Evolutionary conservation across 805 yeast species (phyloP).

Genomic region (Ogataea kodamae): DNA sequence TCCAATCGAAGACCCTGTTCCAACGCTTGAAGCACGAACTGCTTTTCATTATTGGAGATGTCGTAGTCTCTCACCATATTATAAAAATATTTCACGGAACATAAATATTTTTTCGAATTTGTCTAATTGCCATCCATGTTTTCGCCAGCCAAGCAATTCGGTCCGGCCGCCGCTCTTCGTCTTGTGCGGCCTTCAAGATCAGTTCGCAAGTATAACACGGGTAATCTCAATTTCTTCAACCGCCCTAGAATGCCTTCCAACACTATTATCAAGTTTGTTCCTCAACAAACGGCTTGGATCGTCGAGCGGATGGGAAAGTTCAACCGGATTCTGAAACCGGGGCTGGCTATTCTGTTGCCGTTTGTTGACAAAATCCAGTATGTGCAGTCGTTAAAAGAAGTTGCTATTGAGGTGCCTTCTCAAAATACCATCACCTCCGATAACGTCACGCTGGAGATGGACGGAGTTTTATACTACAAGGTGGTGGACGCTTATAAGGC

Average conservation of each 20-base stretch:
- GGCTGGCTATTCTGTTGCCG: constrained; percentile 71
- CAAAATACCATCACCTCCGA: constrained; percentile 86
- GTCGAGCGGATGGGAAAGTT: constrained; percentile 91
- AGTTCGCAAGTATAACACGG: constrained; percentile 9
- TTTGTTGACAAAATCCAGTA: constrained; percentile 72
- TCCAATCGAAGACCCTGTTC: constrained; percentile 62
- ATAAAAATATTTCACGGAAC: too few relatives aligned
- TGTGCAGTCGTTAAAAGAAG: constrained; percentile 78
- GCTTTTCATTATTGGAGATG: constrained; percentile 59
- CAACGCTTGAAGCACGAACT: constrained; percentile 60
- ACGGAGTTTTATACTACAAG: constrained; percentile 75
- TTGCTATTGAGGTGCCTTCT: constrained; percentile 80
- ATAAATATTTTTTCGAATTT: too few relatives aligned
- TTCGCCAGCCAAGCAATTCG: constrained; percentile 5
- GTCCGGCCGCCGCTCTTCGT: too few relatives aligned
- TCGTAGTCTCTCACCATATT: constrained; percentile 62
- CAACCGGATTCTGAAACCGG: constrained; percentile 66
- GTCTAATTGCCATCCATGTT: constrained; percentile 7
- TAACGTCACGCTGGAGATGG: constrained; percentile 80
- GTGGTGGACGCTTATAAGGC: constrained; percentile 83
- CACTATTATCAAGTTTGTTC: constrained; percentile 73
- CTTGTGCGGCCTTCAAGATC: constrained; percentile 1
- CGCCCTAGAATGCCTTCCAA: constrained; percentile 59
- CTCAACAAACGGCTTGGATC: constrained; percentile 88
- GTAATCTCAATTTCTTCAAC: constrained; percentile 26